Conservation (phyloP, 129 eudicot species). For the Flaveria brownii region DNA sequence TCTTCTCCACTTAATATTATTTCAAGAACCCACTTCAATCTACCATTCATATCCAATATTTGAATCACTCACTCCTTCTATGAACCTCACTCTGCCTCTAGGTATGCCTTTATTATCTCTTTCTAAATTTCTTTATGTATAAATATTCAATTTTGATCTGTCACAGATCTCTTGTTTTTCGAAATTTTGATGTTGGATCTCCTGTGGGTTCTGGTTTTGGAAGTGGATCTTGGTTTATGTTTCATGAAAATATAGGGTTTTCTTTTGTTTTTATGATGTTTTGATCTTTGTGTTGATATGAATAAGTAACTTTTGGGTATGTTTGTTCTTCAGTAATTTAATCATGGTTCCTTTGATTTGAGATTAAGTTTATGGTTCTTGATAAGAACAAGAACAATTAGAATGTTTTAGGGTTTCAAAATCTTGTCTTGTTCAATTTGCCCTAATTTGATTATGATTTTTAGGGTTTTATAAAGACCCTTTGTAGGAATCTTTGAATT, state of each 20-base stretch:
- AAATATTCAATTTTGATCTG: background rate
- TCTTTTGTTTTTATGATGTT: background rate
- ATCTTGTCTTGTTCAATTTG: background rate
- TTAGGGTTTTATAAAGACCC: background rate
- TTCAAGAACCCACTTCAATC: slow-evolving; percentile 20
- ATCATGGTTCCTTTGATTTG: background rate
- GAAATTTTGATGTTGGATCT: slow-evolving; percentile 19
- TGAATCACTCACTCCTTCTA: slow-evolving; percentile 12
- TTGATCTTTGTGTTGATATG: background rate
- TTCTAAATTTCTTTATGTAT: background rate
- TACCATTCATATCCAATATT: slow-evolving; percentile 23
- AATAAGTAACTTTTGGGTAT: background rate
- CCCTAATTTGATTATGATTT: background rate
- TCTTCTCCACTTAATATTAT: background rate
- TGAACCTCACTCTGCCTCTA: slow-evolving; percentile 20
- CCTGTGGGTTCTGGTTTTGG: slow-evolving; percentile 14
- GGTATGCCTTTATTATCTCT: slow-evolving; percentile 22
- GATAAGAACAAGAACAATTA: background rate
- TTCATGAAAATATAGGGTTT: background rate
- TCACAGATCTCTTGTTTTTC: slow-evolving; percentile 25
- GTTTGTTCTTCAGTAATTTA: background rate
- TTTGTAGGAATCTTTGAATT: background rate
- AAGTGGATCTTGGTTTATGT: background rate
- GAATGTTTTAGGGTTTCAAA: background rate
- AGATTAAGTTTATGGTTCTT: background rate